phyloP scores from a whole-genome alignment of 257 asterid species.

The Solanum paucissectum region DNA sequence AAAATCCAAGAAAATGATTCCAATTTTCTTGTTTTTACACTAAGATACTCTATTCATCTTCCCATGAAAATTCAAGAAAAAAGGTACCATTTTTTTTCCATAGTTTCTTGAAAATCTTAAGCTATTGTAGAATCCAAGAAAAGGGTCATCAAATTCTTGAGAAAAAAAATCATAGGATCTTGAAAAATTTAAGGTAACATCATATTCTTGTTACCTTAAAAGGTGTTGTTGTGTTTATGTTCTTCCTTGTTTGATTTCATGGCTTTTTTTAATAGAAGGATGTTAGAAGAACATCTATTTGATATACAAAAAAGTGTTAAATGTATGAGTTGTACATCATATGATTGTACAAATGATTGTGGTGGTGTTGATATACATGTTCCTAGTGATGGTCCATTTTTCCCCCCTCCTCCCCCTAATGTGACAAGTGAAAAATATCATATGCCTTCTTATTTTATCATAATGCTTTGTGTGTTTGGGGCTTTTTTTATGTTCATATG shows the following conservation, averaged over 20 bases:
- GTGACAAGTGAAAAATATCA: conserved; percentile 6
- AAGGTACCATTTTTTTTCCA: neutral
- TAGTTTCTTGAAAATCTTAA: neutral
- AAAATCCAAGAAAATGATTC: neutral
- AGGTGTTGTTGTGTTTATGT: neutral
- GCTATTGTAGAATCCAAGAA: neutral
- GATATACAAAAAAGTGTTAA: neutral
- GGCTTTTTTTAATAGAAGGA: neutral
- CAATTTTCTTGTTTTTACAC: neutral
- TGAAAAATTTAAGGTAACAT: neutral
- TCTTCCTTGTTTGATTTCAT: neutral
- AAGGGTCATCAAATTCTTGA: neutral
- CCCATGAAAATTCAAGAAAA: neutral
- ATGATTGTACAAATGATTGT: neutral
- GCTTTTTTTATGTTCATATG: conserved; percentile 28
- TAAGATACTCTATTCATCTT: neutral
- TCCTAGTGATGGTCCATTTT: neutral
- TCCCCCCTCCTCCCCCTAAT: neutral
- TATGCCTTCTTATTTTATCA: conserved; percentile 25
- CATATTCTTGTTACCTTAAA: too few species aligned
- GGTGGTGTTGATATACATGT: neutral
- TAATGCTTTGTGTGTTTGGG: conserved; percentile 49
- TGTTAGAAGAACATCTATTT: neutral
- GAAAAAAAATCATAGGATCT: too few species aligned
- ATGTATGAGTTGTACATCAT: neutral